Conservation (phyloP, 2,329 filamentous ascomycete species). For the Drechslerella dactyloides region DNA sequence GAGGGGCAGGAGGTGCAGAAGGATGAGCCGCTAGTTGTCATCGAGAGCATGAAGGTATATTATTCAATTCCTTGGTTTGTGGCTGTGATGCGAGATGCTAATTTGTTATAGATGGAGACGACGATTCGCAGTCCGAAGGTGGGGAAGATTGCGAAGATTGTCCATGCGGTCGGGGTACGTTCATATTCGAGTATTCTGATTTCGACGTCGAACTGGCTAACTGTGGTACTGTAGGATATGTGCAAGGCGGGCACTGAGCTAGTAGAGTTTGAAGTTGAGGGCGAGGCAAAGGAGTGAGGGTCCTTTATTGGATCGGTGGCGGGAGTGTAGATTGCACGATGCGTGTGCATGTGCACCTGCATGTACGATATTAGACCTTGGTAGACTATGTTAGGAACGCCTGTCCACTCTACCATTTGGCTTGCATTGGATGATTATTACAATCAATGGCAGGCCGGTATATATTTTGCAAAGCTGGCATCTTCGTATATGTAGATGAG, state of each 20-base stretch:
- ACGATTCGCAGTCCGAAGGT: constrained; percentile 63
- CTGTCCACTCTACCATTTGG: constrained; percentile 2
- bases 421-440: constrained; percentile 4
- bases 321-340: background rate
- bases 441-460: too few relatives aligned
- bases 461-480: too few relatives aligned
- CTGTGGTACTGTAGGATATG: constrained; percentile 38
- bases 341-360: background rate
- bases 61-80: background rate
- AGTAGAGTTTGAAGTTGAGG: constrained; percentile 40
- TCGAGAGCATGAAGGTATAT: constrained; percentile 61
- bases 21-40: constrained; percentile 82
- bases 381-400: background rate
- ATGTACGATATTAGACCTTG: background rate
- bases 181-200: constrained; percentile 9
- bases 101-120: constrained; percentile 61
- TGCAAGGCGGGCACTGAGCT: constrained; percentile 49
- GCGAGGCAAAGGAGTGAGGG: background rate
- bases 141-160: constrained; percentile 61
- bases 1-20: constrained; percentile 84
- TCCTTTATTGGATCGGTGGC: background rate
- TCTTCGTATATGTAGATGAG: background rate
- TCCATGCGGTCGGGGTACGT: constrained; percentile 62
- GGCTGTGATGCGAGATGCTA: background rate
- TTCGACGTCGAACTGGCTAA: background rate